Evolutionary conservation across 257 asterid genomes (phyloP).

Genomic region (Ehretia macrophylla): DNA sequence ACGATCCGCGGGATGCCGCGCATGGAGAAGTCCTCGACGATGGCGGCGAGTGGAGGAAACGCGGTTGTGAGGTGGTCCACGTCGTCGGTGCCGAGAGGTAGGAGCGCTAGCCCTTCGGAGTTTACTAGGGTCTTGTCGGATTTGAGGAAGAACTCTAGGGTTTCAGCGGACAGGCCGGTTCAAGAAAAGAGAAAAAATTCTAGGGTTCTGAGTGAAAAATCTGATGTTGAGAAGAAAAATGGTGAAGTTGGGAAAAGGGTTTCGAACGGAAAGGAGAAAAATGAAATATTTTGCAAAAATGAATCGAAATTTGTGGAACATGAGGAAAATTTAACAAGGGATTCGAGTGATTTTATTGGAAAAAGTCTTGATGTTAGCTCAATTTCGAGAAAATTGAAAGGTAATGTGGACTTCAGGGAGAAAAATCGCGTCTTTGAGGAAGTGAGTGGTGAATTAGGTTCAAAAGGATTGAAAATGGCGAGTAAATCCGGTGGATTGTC

Average conservation of each 20-base stretch:
- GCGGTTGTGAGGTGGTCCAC: conserved; percentile 51
- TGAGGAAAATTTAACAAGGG: conserved; percentile 11
- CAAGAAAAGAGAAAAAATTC: conserved; percentile 28
- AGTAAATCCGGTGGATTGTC: conserved; percentile 23
- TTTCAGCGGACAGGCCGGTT: conserved; percentile 24
- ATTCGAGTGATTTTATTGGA: conserved; percentile 16
- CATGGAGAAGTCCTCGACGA: conserved; percentile 42
- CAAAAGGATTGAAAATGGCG: conserved; percentile 29
- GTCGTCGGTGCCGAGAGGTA: conserved; percentile 72
- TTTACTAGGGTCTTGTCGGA: conserved; percentile 42
- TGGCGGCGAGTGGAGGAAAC: conserved; percentile 21
- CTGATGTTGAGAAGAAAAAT: conserved; percentile 8
- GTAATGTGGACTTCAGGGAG: too few relatives aligned
- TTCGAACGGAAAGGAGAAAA: conserved; percentile 13
- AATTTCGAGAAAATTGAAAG: conserved; percentile 8
- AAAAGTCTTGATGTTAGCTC: conserved; percentile 23
- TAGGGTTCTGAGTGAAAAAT: conserved; percentile 19
- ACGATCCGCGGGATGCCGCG: conserved; percentile 45
- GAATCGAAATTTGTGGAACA: conserved; percentile 20
- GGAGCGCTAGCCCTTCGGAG: conserved; percentile 79
- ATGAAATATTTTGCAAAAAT: conserved; percentile 17
- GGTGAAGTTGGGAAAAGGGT: conserved; percentile 22
- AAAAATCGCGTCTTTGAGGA: conserved; percentile 18
- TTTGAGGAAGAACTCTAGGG: conserved; percentile 35
- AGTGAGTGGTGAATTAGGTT: conserved; percentile 22